Base-by-base conservation (phyloP, 805 yeast genomes). In the Pichia insulana region DNA sequence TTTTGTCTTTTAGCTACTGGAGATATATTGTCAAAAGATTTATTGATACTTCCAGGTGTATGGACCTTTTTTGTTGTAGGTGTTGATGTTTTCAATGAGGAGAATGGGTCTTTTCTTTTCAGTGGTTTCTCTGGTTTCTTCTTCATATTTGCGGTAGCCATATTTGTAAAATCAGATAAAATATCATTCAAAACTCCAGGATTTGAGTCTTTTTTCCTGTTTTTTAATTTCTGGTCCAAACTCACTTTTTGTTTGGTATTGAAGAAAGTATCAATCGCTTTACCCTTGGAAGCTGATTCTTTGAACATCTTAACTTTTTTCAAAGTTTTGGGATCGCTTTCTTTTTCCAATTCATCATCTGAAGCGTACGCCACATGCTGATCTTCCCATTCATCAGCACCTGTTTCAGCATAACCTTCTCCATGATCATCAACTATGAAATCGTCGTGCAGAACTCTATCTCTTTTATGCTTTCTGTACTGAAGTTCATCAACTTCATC, bases 371-470 rank as follows among this genome's bases (percentile, higher is more conserved):
- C 74, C 40, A 69, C 64, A 34, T 71, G 74, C 41, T 69, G 66
- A 28, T 68, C 61, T 45, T 80, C 94, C 89, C 95, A 87, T 46
- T 87, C 95, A 53, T 90, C 94, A 7, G 73, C 84, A 44, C 98
- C 98, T 34, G 83, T 83, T 53, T 92, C 97, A 1, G 87, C 89
- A 56, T 90, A 90, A 0, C 97, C 97, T 50, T 81, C 83, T 26
- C 96, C 96, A 51, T 83, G 79, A 59, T 90, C 97, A 58, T 88
- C 96, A 2, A 87, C 95, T 30, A 90, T 92, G 58, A 90, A 90
- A 59, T 90, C 96, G 55, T 90, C 96, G 47, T 83, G 80, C 61
- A 87, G 70, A 37, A 92, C 68, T 45, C 88, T 85, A 45, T 83
- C 77, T 53, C 94, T 76, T 58, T 84, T 85, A 57, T 78, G 83